Evolutionary conservation across 352 stramenopile species (phyloP).

Genomic region (Pythium graminicola): DNA sequence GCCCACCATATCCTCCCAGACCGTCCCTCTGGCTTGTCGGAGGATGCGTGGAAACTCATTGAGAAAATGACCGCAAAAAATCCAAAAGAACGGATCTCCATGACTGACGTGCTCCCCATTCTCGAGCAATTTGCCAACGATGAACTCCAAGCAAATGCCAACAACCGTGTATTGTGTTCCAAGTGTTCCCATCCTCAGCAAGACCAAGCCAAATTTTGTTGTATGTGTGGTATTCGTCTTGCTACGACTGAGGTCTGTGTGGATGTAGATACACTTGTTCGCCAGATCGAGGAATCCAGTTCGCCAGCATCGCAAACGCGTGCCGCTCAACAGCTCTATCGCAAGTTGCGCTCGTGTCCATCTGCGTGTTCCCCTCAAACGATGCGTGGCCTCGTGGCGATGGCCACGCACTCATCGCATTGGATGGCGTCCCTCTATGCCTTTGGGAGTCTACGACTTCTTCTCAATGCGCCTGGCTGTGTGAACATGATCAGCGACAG

Average conservation of each 20-base stretch:
- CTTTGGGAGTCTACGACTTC: not conserved
- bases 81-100: not conserved
- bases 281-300: too few species aligned
- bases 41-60: slow-evolving; percentile 17
- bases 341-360: not conserved
- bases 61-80: not conserved
- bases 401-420: too few species aligned
- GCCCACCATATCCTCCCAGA: not conserved
- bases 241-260: not conserved
- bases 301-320: not conserved
- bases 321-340: not conserved
- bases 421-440: not conserved
- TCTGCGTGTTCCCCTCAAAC: not conserved
- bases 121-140: not conserved
- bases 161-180: not conserved
- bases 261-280: too few species aligned
- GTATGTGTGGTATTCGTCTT: not conserved
- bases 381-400: too few species aligned
- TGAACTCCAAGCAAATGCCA: not conserved
- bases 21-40: not conserved
- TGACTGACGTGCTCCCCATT: not conserved
- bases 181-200: not conserved
- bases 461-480: not conserved
- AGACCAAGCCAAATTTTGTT: not conserved
- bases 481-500: not conserved